Evolutionary conservation across 129 eudicot species (phyloP), one percentile per base, ranked within the genome.

Genomic region (Dittrichia graveolens): DNA sequence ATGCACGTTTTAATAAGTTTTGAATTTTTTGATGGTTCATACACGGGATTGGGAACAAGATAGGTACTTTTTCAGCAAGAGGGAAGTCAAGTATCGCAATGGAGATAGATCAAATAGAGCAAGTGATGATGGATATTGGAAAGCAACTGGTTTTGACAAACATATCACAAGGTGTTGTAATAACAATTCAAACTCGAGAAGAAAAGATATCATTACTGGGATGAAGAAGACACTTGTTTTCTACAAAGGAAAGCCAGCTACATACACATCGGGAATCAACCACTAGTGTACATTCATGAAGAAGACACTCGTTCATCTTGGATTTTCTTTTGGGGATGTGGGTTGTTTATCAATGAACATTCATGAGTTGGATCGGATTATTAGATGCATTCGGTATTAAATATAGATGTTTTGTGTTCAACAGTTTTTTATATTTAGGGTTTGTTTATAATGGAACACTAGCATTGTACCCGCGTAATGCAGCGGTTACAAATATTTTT

Each of bases 61-160:
- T 34, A 82, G 86, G 63, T 91, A 88, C 72, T 88, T 86, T 48
- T 91, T 91, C 70, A 86, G 87, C 83, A 91, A 83, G 80, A 89
- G 64, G 65, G 90, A 85, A 71, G 80, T 76, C 50, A 83, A 79
- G 43, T 72, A 80, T 67, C 60, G 76, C 11, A 82, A 79, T 15
- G 84, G 83, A 12, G 73, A 69, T 6, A 47, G 83, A 65, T 71
- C 81, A 31, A 81, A 80, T 18, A 69, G 88, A 69, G 79, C 80
- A 61, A 82, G 85, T 37, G 37, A 38, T 1, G 34, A 62, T 1
- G 97, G 96, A 52, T 83, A 82, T 15, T 91, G 97, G 97, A 86
- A 88, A 64, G 72, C 83, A 16, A 86, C 79, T 5, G 91, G 97
- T 11, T 61, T 79, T 0, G 87, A 83, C 15, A 88, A 86, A 66